Base-by-base conservation (phyloP, 1,139 yeast genomes). In the Insectozyma bohioensis region DNA sequence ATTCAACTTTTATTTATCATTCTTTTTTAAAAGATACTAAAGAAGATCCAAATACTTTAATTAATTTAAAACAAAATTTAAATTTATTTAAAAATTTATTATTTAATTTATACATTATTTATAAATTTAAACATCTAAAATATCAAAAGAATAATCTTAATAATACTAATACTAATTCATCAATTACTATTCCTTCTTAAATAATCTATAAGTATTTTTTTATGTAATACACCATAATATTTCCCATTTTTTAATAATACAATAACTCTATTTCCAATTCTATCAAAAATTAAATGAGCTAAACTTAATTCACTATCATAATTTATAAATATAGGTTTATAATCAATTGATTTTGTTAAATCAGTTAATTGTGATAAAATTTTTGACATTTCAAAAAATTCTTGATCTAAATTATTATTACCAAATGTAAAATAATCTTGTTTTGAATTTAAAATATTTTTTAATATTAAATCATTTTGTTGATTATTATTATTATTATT, bases 151-250 rank as follows among this genome's bases (percentile, higher is more conserved):
- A n/a, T n/a, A n/a, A n/a, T n/a, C n/a, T n/a, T n/a, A n/a, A n/a
- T n/a, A n/a, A n/a, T n/a, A n/a, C n/a, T n/a, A n/a, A n/a, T n/a
- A 11, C 4, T 20, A 12, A 22, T 16, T 22, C 15, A 12, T 12
- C 17, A 11, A 3, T 9, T 6, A 21, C 15, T 10, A 27, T 17
- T 17, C 17, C 30, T 33, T 24, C 69, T 49, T 35, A 62, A 52
- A 42, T 53, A 72, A 38, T 76, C 80, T 35, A 77, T 70, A 44
- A 75, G 70, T 29, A 66, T 66, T 52, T 78, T 78, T 47, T 76
- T 75, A 48, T 78, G 81, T 42, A 78, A 54, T 3, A 76, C 62
- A 1, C 82, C 82, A 39, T 65, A 63, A 48, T 67, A 77, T 37
- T 56, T 53, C 8, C 81, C 82, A 23, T 71, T 60, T 33, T 64